Percentiles rank a stretch among this genome's conserved stretches.
These are phyloP conservation scores for Pseudopithomyces maydicus DNA, from an alignment of 2,329 filamentous ascomycete species.

Conservation along the genomic window DNA sequence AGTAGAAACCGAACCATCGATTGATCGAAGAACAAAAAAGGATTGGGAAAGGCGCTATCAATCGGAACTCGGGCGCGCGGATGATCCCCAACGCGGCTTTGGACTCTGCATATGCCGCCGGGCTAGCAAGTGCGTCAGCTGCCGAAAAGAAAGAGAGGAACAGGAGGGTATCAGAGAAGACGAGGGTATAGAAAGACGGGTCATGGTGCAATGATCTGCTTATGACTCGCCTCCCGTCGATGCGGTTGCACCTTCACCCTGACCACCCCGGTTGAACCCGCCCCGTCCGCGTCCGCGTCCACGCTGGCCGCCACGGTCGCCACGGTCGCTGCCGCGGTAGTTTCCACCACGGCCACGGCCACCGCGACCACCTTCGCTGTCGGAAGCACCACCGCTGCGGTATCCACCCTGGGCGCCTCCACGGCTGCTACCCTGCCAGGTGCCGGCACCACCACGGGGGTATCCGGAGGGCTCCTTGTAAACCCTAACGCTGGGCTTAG, in stretches of 20 bases:
- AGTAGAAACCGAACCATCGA: slow-evolving; percentile 12
- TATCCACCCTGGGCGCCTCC: slow-evolving; percentile 72
- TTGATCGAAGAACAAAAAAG: slow-evolving; percentile 17
- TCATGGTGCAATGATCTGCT: slow-evolving; percentile 10
- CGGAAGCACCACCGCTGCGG: slow-evolving; percentile 79
- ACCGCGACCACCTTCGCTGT: slow-evolving; percentile 72
- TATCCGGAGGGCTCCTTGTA: slow-evolving; percentile 71
- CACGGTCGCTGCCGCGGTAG: slow-evolving; percentile 58
- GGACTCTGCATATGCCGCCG: slow-evolving; percentile 1
- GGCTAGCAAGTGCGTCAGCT: slow-evolving; percentile 21
- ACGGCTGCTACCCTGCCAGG: slow-evolving; percentile 67
- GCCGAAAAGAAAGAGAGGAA: slow-evolving; percentile 19
- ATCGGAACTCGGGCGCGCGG: slow-evolving; percentile 4
- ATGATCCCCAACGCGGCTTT: slow-evolving; percentile 1
- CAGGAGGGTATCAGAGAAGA: slow-evolving; percentile 37
- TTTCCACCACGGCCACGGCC: slow-evolving; percentile 56
- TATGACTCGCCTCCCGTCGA: slow-evolving; percentile 47
- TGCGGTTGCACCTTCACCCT: slow-evolving; percentile 40
- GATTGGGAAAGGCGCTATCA: slow-evolving; percentile 4
- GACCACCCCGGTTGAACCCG: slow-evolving; percentile 38
- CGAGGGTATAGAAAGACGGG: slow-evolving; percentile 17
- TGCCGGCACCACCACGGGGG: slow-evolving; percentile 57
- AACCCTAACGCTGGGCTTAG: slow-evolving; percentile 80
- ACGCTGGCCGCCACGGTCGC: slow-evolving; percentile 42
- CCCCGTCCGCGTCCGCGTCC: slow-evolving; percentile 34